These are phyloP conservation scores for Trametes punicea DNA, from an alignment of 768 basidiomycete species.

Conservation along the genomic window DNA sequence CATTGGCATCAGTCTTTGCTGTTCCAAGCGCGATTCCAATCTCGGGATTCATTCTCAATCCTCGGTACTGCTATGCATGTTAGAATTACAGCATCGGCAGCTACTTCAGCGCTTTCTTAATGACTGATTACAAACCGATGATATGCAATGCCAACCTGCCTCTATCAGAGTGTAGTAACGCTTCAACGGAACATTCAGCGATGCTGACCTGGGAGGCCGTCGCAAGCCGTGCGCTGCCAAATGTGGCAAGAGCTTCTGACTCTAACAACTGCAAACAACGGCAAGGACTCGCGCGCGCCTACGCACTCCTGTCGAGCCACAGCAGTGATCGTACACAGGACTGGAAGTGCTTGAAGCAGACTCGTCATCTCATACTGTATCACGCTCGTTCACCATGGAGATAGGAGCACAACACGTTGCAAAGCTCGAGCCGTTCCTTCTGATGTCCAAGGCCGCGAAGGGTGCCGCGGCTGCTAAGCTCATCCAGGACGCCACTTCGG, in stretches of 20 bases:
- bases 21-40: too few species aligned
- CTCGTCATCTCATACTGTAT: neutral
- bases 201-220: too few species aligned
- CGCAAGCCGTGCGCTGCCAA: too few species aligned
- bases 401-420: slow-evolving; percentile 24
- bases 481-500: slow-evolving; percentile 79
- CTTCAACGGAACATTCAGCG: too few species aligned
- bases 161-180: too few species aligned
- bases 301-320: neutral
- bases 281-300: neutral
- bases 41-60: too few species aligned
- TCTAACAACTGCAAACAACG: neutral
- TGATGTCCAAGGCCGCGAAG: slow-evolving; percentile 89
- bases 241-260: neutral
- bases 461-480: slow-evolving; percentile 92
- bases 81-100: too few species aligned
- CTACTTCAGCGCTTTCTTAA: too few species aligned
- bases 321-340: neutral
- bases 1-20: too few species aligned
- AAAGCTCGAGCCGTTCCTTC: slow-evolving; percentile 47
- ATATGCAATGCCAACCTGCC: too few species aligned
- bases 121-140: too few species aligned
- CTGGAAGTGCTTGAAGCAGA: neutral
- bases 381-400: slow-evolving; percentile 30
- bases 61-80: too few species aligned